Evolutionary conservation across 768 basidiomycete genomes (phyloP), one percentile per base, ranked within the genome.

Genomic region (Suillus subaureus): DNA sequence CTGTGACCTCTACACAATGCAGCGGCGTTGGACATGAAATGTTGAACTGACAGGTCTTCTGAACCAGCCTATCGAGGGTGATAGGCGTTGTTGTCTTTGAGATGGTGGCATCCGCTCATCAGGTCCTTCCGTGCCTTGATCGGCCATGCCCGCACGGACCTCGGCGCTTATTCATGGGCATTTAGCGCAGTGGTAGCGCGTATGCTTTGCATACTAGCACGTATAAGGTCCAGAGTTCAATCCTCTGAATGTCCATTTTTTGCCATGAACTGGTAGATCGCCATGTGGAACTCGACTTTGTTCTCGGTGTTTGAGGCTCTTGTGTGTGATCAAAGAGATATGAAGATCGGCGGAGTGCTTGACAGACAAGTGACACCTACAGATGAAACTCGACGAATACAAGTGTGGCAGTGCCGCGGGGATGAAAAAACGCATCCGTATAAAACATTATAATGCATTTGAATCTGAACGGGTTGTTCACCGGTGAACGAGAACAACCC

Each of bases 171-270:
- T 60, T 42, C 57, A 67, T 64, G 73, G 69, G 67, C 67, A 66
- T 68, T 70, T 74, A 74, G 73, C 73, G 72, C 73, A 78, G 77
- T 79, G 78, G 78, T 79, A 79, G 78, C 78, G 79, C 78, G 79
- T 72, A 79, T 79, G 79, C 78, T 79, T 79, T 79, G 78, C 78
- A 79, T 39, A 40, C 70, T 66, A 56, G 64, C 61, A 45, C 80
- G 78, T 80, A 79, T 80, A 72, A 79, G 77, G 78, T 77, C 78
- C 77, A 78, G 77, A 77, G 77, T 79, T 78, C 77, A 79, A 78
- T 78, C 78, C 77, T 78, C 78, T 79, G 78, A 70, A 77, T 70
- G 79, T 79, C 78, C 78, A 67, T n/a, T 77, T 75, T 67, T 66
- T n/a, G 26, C 16, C 2, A 5, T 40, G 31, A 54, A 31, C 52